Evolutionary conservation across 106 monocot genomes (phyloP).

Genomic region (Platanthera zijinensis): DNA sequence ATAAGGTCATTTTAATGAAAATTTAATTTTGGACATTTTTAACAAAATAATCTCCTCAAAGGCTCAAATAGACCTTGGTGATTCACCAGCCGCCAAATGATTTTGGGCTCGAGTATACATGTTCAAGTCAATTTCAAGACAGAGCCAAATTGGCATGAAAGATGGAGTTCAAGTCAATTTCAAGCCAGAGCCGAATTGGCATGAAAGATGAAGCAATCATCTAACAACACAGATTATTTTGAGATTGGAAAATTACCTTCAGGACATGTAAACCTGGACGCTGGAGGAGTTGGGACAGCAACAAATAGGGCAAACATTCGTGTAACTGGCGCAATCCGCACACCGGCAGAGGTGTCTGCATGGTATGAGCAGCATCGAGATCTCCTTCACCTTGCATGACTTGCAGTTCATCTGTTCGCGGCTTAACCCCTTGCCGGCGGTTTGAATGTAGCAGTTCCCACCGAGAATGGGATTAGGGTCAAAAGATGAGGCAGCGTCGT

Average conservation of each 20-base stretch:
- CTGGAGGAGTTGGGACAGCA: conserved; percentile 24
- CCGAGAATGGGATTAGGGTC: conserved; percentile 6
- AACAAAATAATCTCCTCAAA: too few relatives aligned
- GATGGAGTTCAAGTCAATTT: background rate
- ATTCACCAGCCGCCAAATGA: background rate
- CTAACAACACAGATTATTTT: too few relatives aligned
- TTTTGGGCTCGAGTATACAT: background rate
- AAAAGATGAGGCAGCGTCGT: conserved; percentile 37
- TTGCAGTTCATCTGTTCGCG: conserved; percentile 20
- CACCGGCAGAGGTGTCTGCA: conserved; percentile 83
- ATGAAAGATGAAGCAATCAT: background rate
- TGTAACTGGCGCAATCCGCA: conserved; percentile 36
- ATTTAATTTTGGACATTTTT: too few relatives aligned
- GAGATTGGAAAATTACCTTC: background rate
- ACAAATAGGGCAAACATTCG: conserved; percentile 65
- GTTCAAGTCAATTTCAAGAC: background rate
- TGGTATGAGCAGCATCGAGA: conserved; percentile 48
- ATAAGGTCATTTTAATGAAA: too few relatives aligned
- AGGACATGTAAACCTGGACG: conserved; percentile 46
- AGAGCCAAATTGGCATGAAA: background rate
- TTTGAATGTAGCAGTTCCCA: background rate
- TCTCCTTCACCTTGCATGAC: conserved; percentile 44
- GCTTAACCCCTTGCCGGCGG: background rate
- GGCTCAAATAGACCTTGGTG: too few relatives aligned
- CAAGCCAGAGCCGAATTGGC: background rate